Percentiles rank a stretch among this genome's conserved stretches.
These are phyloP conservation scores for Erucastrum elatum DNA, from an alignment of 345 rosid genomes.

Conservation along the genomic window DNA sequence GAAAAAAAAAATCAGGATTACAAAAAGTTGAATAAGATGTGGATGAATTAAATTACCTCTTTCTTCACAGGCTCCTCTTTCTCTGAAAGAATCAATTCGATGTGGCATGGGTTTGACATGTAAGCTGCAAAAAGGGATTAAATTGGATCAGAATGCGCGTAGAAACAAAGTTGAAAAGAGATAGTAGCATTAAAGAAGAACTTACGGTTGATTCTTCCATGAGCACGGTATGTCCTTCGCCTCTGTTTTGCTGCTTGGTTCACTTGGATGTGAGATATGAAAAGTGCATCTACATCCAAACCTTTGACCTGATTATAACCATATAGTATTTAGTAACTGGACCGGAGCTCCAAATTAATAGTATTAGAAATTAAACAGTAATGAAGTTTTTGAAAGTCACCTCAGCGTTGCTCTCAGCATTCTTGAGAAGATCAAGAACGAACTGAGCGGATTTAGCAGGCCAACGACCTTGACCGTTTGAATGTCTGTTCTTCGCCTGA, in stretches of 20 bases:
- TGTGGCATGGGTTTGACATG: conserved; percentile 80
- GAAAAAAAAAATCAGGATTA: neutral
- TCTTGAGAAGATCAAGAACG: conserved; percentile 59
- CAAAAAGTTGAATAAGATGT: neutral
- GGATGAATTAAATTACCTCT: conserved; percentile 46
- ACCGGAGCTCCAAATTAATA: no score
- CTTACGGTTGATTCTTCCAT: conserved; percentile 81
- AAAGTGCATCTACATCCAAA: conserved; percentile 66
- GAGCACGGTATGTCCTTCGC: conserved; percentile 71
- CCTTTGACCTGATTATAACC: conserved; percentile 63
- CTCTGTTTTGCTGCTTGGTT: conserved; percentile 76
- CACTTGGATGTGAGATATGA: conserved; percentile 72
- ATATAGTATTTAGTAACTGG: neutral
- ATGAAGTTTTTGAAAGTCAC: conserved; percentile 28
- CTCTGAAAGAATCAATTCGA: conserved; percentile 62
- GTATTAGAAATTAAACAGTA: neutral
- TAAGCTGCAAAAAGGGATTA: conserved; percentile 47
- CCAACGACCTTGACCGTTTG: conserved; percentile 90
- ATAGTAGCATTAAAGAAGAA: neutral
- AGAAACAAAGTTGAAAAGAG: neutral
- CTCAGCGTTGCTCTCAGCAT: conserved; percentile 80
- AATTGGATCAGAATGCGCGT: neutral
- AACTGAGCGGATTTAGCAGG: conserved; percentile 56
- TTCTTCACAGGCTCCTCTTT: conserved; percentile 69
- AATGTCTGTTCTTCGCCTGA: conserved; percentile 77